These are phyloP conservation scores for Parsonsia alboflavescens DNA, from an alignment of 257 asterid genomes.

Conservation along the genomic window DNA sequence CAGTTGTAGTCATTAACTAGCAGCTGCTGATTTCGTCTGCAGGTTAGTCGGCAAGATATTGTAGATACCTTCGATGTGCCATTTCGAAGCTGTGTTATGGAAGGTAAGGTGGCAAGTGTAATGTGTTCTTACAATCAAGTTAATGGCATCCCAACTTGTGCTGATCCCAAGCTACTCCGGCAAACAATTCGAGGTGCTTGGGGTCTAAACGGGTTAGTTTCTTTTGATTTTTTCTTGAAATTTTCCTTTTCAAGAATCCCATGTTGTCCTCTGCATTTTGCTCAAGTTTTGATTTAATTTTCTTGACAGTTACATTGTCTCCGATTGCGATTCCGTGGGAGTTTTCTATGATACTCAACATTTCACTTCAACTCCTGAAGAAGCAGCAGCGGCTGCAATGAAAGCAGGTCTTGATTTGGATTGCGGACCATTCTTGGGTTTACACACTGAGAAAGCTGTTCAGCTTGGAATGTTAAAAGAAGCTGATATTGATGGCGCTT, in stretches of 20 bases:
- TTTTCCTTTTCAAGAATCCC: not conserved
- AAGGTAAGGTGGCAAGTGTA: slow-evolving; percentile 84
- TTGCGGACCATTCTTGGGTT: slow-evolving; percentile 59
- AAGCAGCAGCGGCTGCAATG: slow-evolving; percentile 74
- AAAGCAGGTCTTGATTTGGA: slow-evolving; percentile 87
- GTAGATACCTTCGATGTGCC: slow-evolving; percentile 74
- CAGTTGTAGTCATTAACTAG: not conserved
- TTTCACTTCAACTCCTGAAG: slow-evolving; percentile 73
- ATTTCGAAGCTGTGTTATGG: slow-evolving; percentile 68
- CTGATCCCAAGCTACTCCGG: slow-evolving; percentile 65
- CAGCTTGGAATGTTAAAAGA: slow-evolving; percentile 54
- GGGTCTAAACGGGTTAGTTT: slow-evolving; percentile 58
- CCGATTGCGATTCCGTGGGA: slow-evolving; percentile 78
- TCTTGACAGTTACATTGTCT: slow-evolving; percentile 52
- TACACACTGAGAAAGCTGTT: slow-evolving; percentile 62
- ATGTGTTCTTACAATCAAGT: slow-evolving; percentile 96
- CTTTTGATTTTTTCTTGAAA: not conserved
- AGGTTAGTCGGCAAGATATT: slow-evolving; percentile 75
- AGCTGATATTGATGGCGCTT: slow-evolving; percentile 41
- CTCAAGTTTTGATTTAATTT: not conserved
- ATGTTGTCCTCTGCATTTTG: not conserved
- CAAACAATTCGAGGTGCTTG: slow-evolving; percentile 66
- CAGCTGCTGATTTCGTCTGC: slow-evolving; percentile 1
- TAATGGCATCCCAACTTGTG: slow-evolving; percentile 79
- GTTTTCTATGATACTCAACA: slow-evolving; percentile 74